phyloP scores from a whole-genome alignment of 768 basidiomycete genomes.

The Auricularia heimuer region DNA sequence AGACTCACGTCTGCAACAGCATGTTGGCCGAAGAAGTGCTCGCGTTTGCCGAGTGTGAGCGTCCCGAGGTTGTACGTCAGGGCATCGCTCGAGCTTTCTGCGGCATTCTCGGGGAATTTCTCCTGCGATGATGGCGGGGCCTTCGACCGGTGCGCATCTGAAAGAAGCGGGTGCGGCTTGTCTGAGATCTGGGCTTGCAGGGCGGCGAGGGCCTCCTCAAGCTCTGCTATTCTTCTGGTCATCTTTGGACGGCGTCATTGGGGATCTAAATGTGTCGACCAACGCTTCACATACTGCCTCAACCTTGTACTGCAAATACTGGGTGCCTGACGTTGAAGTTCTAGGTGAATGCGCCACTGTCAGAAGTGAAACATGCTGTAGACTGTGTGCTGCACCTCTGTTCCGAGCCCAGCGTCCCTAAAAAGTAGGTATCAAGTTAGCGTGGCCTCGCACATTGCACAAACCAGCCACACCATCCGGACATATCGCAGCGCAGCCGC shows the following conservation, averaged over 20 bases:
- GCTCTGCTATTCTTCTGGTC: constrained; percentile 56
- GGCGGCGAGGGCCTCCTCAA: constrained; percentile 58
- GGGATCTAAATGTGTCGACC: no score
- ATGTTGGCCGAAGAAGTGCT: not conserved
- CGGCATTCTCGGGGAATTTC: no score
- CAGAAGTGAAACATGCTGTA: no score
- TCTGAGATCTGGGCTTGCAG: constrained; percentile 34
- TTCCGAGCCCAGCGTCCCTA: no score
- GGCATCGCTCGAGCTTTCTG: not conserved
- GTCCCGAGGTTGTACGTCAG: not conserved
- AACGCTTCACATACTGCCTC: constrained; percentile 2
- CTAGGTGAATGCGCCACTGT: no score
- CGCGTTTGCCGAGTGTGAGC: not conserved
- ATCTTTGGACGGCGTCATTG: constrained; percentile 28
- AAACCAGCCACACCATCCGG: no score
- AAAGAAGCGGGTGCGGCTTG: constrained; percentile 49
- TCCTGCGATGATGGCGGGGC: not conserved
- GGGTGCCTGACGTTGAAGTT: no score
- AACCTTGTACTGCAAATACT: constrained; percentile 31
- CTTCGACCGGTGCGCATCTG: not conserved
- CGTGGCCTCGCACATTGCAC: no score
- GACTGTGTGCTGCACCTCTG: no score
- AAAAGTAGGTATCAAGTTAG: no score
- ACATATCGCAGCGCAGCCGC: no score
- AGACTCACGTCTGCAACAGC: not conserved